Conservation (phyloP, 2,329 filamentous ascomycete genomes). For the Aspergillus texensis region DNA sequence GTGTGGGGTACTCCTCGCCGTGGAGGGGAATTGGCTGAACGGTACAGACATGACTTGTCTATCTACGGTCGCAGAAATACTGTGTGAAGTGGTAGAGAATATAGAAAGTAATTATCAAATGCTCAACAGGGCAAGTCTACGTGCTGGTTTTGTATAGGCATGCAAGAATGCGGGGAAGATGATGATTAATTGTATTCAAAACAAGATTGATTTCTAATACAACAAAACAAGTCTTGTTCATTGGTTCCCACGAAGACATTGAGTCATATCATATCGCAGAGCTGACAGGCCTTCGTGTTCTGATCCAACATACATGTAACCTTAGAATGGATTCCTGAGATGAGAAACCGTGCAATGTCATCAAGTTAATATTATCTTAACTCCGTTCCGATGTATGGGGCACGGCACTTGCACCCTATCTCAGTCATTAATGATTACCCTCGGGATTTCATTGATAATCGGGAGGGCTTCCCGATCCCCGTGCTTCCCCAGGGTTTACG, state of each 20-base stretch:
- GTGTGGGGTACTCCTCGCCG: slow-evolving; percentile 38
- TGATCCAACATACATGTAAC: not conserved
- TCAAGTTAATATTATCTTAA: not conserved
- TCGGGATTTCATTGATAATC: not conserved
- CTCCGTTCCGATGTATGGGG: not conserved
- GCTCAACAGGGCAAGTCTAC: not conserved
- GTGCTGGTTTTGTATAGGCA: not conserved
- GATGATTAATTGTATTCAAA: not conserved
- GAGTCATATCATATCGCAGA: not conserved
- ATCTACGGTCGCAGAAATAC: not conserved
- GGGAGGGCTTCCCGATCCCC: not conserved
- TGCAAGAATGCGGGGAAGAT: not conserved
- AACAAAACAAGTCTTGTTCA: not conserved
- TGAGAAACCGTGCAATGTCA: not conserved
- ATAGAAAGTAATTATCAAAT: no score
- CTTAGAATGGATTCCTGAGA: not conserved
- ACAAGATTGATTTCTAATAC: not conserved
- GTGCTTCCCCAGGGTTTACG: not conserved
- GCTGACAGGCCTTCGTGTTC: no score
- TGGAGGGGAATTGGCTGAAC: slow-evolving; percentile 36
- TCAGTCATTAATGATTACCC: not conserved
- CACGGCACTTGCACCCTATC: not conserved
- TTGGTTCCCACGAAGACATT: not conserved
- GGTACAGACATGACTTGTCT: slow-evolving; percentile 23
- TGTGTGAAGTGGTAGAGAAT: not conserved